Percentiles rank a stretch among this genome's conserved stretches.
Conservation (phyloP, 83 land plant species). For the Thuja plicata region DNA sequence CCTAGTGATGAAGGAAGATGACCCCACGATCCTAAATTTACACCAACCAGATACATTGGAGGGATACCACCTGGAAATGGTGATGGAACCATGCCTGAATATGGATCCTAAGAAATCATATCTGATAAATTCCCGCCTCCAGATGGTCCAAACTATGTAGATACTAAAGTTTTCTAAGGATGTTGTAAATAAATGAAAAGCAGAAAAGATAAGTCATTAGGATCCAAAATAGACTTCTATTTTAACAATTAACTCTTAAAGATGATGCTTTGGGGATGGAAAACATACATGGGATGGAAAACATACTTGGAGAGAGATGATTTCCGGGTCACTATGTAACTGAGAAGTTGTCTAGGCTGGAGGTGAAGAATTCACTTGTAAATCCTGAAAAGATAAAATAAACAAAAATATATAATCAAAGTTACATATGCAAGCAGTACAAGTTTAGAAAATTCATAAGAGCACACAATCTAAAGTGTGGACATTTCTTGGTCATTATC, state of each 20-base stretch:
- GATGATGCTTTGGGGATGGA: neutral
- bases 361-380: slow-evolving; percentile 89
- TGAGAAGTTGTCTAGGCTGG: slow-evolving; percentile 52
- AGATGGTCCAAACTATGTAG: slow-evolving; percentile 6
- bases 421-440: neutral
- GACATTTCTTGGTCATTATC: neutral
- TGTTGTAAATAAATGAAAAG: slow-evolving; percentile 20
- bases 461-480: neutral
- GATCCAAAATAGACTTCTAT: neutral
- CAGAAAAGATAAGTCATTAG: neutral
- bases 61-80: slow-evolving; percentile 32
- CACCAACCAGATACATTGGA: slow-evolving; percentile 33
- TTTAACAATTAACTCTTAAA: neutral
- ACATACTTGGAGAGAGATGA: slow-evolving; percentile 77
- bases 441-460: neutral
- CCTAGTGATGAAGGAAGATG: slow-evolving; percentile 39
- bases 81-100: slow-evolving; percentile 31
- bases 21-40: slow-evolving; percentile 43
- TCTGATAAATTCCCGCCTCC: slow-evolving; percentile 19
- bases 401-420: neutral
- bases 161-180: slow-evolving; percentile 15
- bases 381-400: slow-evolving; percentile 54
- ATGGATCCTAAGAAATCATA: slow-evolving; percentile 16
- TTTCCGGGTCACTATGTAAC: slow-evolving; percentile 83
- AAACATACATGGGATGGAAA: too few species aligned